These are phyloP conservation scores for Claviceps sp. DNA, from an alignment of 2,329 filamentous ascomycete genomes.

Conservation along the genomic window DNA sequence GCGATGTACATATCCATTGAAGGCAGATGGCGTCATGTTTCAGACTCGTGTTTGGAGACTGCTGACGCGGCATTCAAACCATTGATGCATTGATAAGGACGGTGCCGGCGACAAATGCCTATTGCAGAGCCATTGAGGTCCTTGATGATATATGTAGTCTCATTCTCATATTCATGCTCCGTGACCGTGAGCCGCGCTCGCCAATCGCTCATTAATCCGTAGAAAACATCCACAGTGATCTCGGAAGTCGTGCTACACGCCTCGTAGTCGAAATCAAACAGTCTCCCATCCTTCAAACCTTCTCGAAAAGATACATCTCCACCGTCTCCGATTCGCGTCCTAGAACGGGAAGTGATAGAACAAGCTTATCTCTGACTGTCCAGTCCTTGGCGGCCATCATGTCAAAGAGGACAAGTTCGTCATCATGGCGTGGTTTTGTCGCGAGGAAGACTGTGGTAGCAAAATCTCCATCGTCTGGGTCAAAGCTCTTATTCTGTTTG, in stretches of 20 bases:
- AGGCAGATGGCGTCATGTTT: neutral
- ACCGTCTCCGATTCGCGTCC: slow-evolving; percentile 31
- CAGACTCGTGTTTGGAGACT: neutral
- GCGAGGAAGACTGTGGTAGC: slow-evolving; percentile 36
- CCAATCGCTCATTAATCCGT: neutral
- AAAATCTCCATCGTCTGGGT: slow-evolving; percentile 8
- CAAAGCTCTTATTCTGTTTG: slow-evolving; percentile 16
- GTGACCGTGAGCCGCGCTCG: too few relatives aligned
- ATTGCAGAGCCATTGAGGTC: neutral
- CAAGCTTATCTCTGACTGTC: slow-evolving; percentile 26
- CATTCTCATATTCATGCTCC: neutral
- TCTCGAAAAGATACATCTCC: slow-evolving; percentile 39
- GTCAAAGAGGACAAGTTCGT: slow-evolving; percentile 35
- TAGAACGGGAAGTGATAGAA: slow-evolving; percentile 32
- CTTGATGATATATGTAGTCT: neutral
- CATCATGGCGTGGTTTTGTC: slow-evolving; percentile 42
- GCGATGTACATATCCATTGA: neutral
- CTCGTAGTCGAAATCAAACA: neutral
- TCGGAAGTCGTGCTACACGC: neutral
- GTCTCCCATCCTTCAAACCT: slow-evolving; percentile 5
- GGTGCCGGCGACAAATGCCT: too few relatives aligned
- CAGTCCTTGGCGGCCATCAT: slow-evolving; percentile 33
- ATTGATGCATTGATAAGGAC: too few relatives aligned
- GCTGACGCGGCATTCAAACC: neutral
- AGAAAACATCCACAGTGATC: neutral